Base-by-base conservation (phyloP, 2,329 filamentous ascomycete genomes). In the Colletotrichum caudatum region DNA sequence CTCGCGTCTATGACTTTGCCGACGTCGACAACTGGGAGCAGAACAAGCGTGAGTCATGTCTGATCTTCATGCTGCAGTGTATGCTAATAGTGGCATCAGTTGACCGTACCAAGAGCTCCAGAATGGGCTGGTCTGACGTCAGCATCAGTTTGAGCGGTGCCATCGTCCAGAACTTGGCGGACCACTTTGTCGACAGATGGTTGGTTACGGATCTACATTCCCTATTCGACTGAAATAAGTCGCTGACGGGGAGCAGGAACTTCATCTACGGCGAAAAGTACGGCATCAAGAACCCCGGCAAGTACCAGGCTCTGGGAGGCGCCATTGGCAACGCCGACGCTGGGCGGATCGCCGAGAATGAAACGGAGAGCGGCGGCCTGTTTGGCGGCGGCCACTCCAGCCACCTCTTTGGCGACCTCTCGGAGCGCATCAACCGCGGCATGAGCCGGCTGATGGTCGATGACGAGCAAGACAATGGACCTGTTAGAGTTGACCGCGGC, bases 61-160 rank as follows among this genome's bases (percentile, higher is more conserved):
- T 7, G n/a, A 29, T 8, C 20, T 39, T 3, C 2, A n/a, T 6
- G 5, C 14, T 20, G 20, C 18, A 6, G 50, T 37, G 37, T 16
- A 46, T 64, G 20, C 20, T 64, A 14, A 57, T 20, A n/a, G 7
- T 8, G 12, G 14, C 12, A 14, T 16, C 60, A 88, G 86, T 98
- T 26, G 92, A 97, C 77, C 89, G 95, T 61, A 91, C 90, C 14
- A 89, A 90, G 77, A 93, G 87, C 80, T 94, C 93, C 2, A 89
- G 95, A 71, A 97, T 97, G 94, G 94, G 94, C 26, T 97, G 95
- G 95, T 94, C 93, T 18, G 95, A 97, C 80, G 89, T 97, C 70
- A 91, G 92, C 14, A 85, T 98, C 67, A 94, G 90, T 75, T 80
- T 97, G 69, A 87, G 87, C 18, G 94, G 94, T 0, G 91, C 91